Percentiles rank a stretch among this genome's conserved stretches.
Evolutionary conservation across 805 yeast genomes (phyloP).

Genomic region (Starmera dryadoides): DNA sequence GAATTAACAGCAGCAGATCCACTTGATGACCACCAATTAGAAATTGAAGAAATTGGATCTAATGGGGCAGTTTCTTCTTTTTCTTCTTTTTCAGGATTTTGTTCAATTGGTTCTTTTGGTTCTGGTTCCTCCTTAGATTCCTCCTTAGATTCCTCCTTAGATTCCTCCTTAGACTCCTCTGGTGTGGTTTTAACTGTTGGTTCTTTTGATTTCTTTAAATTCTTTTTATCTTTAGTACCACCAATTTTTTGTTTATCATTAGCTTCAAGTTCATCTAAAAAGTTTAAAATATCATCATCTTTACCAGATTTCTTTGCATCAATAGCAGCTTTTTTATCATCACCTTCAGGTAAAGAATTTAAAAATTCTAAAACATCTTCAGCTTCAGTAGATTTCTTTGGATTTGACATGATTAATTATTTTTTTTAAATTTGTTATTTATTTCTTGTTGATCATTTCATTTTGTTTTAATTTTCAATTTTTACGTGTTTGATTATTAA

Average conservation of each 20-base stretch:
- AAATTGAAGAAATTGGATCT: constrained; percentile 59
- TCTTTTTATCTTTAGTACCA: constrained; percentile 1
- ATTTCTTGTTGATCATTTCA: background rate
- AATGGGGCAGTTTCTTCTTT: constrained; percentile 13
- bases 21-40: constrained; percentile 70
- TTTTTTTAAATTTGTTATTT: background rate
- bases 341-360: constrained; percentile 64
- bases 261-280: constrained; percentile 57
- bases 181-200: constrained; percentile 14
- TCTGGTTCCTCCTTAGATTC: constrained; percentile 12
- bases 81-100: constrained; percentile 4
- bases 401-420: constrained; percentile 11
- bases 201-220: constrained; percentile 8
- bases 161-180: constrained; percentile 16
- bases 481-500: background rate
- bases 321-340: constrained; percentile 20
- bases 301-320: constrained; percentile 35
- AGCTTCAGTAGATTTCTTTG: constrained; percentile 39
- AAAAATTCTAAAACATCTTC: constrained; percentile 77
- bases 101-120: background rate
- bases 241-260: constrained; percentile 15
- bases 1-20: constrained; percentile 62
- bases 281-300: constrained; percentile 33
- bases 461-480: background rate
- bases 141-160: constrained; percentile 10